Conservation (phyloP, 805 yeast species). For the Nakazawaea ishiwadae region DNA sequence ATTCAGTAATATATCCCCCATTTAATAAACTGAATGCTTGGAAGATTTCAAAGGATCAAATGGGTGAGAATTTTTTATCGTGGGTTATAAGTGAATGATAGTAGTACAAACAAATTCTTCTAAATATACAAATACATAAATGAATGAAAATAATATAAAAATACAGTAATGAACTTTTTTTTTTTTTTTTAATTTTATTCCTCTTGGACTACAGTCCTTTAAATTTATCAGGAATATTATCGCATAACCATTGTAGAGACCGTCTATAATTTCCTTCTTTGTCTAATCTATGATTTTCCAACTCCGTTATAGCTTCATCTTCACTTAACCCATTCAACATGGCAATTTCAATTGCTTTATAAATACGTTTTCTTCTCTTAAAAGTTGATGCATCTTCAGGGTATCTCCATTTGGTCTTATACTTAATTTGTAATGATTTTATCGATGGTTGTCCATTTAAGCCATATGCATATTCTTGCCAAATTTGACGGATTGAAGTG, state of each 20-base stretch:
- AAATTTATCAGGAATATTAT: slow-evolving; percentile 26
- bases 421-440: slow-evolving; percentile 41
- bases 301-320: slow-evolving; percentile 26
- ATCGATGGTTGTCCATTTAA: slow-evolving; percentile 48
- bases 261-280: slow-evolving; percentile 25
- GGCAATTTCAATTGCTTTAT: slow-evolving; percentile 46
- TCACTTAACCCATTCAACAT: slow-evolving; percentile 27
- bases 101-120: too few species aligned
- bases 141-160: too few species aligned
- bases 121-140: too few species aligned
- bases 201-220: slow-evolving; percentile 6
- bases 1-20: neutral
- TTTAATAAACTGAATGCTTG: too few species aligned
- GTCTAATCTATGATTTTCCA: slow-evolving; percentile 27
- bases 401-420: slow-evolving; percentile 50
- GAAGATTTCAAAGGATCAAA: too few species aligned
- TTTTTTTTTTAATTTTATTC: neutral
- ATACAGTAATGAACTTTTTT: too few species aligned
- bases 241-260: slow-evolving; percentile 27
- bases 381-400: slow-evolving; percentile 50
- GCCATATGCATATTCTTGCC: slow-evolving; percentile 55
- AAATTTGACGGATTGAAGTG: slow-evolving; percentile 44
- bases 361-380: slow-evolving; percentile 47
- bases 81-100: too few species aligned
- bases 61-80: too few species aligned